A percentile compares a stretch with the other conserved stretches of the same genome.
Conservation (phyloP, 495 filamentous ascomycete species). For the Geoglossum glabrum region DNA sequence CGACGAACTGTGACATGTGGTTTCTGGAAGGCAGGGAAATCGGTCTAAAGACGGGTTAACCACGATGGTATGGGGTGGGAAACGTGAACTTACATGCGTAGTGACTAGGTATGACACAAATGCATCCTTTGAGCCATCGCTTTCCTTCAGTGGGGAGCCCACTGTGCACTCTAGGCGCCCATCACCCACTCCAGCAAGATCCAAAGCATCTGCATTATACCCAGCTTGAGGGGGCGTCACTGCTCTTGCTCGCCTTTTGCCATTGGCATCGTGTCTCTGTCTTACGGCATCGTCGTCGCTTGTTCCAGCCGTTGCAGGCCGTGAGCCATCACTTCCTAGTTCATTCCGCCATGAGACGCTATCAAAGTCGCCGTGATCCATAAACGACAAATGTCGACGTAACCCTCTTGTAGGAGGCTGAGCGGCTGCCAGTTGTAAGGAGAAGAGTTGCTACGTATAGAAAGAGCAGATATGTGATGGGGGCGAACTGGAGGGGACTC, state of each 20-base stretch:
- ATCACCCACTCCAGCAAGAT: slow-evolving; percentile 49
- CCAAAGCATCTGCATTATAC: slow-evolving; percentile 32
- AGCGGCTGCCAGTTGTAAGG: neutral
- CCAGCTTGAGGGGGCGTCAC: slow-evolving; percentile 30
- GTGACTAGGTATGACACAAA: slow-evolving; percentile 91
- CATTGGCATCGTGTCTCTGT: slow-evolving; percentile 25
- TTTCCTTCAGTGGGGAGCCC: slow-evolving; percentile 67
- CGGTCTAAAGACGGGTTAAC: slow-evolving; percentile 39
- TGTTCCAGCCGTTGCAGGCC: slow-evolving; percentile 22
- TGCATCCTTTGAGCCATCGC: slow-evolving; percentile 91
- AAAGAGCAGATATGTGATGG: neutral
- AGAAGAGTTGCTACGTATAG: too few relatives aligned
- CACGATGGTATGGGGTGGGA: too few relatives aligned
- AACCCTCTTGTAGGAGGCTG: neutral
- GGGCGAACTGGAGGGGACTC: neutral
- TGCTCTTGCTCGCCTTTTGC: slow-evolving; percentile 32
- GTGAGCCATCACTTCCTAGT: slow-evolving; percentile 28
- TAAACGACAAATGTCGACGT: neutral
- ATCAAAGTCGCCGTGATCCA: slow-evolving; percentile 35
- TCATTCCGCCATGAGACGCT: slow-evolving; percentile 37
- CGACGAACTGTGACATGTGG: slow-evolving; percentile 56
- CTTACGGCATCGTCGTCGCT: slow-evolving; percentile 21
- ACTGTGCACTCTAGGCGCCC: slow-evolving; percentile 73
- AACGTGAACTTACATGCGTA: slow-evolving; percentile 46
- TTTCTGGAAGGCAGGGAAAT: slow-evolving; percentile 80